A percentile compares a stretch with the other conserved stretches of the same genome.
These are phyloP conservation scores for Penicillium desertorum DNA, from an alignment of 495 filamentous ascomycete species.

Conservation along the genomic window DNA sequence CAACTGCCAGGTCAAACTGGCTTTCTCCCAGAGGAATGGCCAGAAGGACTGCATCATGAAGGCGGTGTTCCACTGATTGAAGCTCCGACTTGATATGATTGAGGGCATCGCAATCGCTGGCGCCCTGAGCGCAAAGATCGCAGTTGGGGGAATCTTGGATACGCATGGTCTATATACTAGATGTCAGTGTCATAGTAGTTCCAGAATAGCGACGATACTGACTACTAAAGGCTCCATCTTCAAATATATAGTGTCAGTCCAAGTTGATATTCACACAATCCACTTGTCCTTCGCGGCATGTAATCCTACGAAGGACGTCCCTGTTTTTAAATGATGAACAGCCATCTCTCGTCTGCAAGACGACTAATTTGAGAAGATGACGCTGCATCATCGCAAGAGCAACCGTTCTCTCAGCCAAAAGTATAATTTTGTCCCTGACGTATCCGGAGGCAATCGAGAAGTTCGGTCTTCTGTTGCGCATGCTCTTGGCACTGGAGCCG, in stretches of 20 bases:
- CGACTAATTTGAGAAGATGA: neutral
- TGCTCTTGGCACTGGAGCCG: constrained; percentile 7
- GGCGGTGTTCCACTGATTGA: neutral
- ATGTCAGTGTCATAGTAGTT: neutral
- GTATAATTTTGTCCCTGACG: constrained; percentile 6
- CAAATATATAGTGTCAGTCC: neutral
- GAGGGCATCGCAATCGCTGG: neutral
- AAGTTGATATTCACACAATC: neutral
- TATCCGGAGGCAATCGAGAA: constrained; percentile 6
- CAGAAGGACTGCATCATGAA: constrained; percentile 3
- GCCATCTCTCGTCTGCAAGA: neutral
- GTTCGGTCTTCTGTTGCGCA: constrained; percentile 6
- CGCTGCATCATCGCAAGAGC: neutral
- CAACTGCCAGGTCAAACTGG: constrained; percentile 4
- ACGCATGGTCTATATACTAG: neutral
- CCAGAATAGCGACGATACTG: neutral
- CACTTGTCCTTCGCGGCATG: neutral
- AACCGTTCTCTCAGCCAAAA: constrained; percentile 1
- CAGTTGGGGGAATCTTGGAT: neutral
- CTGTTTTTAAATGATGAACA: constrained; percentile 2
- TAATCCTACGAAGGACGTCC: neutral
- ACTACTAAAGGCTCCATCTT: constrained; percentile 2
- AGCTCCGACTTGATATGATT: neutral
- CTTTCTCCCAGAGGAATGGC: constrained; percentile 5
- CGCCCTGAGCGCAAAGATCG: neutral